Conservation (phyloP, 176 grass and related monocot species). For the Canna indica region DNA sequence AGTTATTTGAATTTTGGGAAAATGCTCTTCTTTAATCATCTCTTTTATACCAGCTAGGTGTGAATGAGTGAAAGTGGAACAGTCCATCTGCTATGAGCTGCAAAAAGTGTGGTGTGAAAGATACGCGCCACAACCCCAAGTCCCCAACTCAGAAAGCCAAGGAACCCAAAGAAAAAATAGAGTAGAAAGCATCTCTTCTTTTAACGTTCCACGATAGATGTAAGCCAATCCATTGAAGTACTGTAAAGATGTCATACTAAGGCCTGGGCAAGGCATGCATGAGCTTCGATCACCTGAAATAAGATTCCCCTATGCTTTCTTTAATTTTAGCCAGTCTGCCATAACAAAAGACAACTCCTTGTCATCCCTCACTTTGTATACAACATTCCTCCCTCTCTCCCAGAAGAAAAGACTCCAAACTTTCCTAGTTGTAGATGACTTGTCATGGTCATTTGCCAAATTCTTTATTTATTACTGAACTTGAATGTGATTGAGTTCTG, state of each 20-base stretch:
- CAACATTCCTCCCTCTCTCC: too few species aligned
- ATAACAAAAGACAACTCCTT: constrained; percentile 1
- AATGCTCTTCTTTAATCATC: too few species aligned
- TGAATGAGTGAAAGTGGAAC: not conserved
- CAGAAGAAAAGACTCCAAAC: too few species aligned
- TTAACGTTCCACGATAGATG: not conserved
- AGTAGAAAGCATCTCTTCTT: not conserved
- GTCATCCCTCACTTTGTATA: too few species aligned
- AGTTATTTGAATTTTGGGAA: too few species aligned
- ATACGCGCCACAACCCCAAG: not conserved
- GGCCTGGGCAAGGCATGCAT: constrained; percentile 12
- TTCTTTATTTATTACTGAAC: too few species aligned
- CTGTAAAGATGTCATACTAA: not conserved
- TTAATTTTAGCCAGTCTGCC: not conserved
- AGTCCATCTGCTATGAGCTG: not conserved
- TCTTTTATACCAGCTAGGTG: too few species aligned
- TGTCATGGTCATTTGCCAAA: too few species aligned
- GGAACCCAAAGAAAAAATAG: not conserved
- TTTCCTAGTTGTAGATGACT: too few species aligned
- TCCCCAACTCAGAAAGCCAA: not conserved
- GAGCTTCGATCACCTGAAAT: not conserved
- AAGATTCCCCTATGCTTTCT: not conserved
- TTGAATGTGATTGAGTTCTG: too few species aligned
- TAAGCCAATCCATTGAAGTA: not conserved
- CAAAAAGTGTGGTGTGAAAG: not conserved